Evolutionary conservation across 345 rosid genomes (phyloP).

Genomic region (Conringia planisiliqua): DNA sequence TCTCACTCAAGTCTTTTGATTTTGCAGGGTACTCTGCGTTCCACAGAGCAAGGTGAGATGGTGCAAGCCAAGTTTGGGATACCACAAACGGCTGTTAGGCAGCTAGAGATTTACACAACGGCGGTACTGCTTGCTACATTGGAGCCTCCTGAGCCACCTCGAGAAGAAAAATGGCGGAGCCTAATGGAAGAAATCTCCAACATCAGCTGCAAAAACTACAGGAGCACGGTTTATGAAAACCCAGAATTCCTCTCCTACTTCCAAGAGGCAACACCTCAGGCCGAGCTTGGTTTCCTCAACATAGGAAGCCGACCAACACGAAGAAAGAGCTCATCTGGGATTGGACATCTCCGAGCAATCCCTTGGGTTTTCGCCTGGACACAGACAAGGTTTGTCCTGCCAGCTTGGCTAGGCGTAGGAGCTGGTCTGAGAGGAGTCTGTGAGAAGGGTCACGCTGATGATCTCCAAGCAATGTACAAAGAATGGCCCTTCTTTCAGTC

Average conservation of each 20-base stretch:
- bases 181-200: constrained; percentile 94
- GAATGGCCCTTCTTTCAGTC: constrained; percentile 98
- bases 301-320: constrained; percentile 94
- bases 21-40: constrained; percentile 80
- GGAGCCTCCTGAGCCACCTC: constrained; percentile 79
- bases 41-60: constrained; percentile 99
- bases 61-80: constrained; percentile 98
- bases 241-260: constrained; percentile 89
- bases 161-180: constrained; percentile 89
- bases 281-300: constrained; percentile 91
- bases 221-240: constrained; percentile 81
- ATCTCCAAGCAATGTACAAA: constrained; percentile 76
- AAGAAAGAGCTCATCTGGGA: constrained; percentile 80
- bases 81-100: constrained; percentile 88
- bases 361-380: constrained; percentile 99
- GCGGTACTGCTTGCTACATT: constrained; percentile 92
- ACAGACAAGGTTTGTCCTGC: constrained; percentile 94
- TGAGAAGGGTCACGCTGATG: constrained; percentile 73
- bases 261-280: constrained; percentile 97
- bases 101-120: constrained; percentile 92
- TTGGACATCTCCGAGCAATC: constrained; percentile 95
- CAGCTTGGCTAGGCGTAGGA: constrained; percentile 98
- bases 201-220: constrained; percentile 72
- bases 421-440: constrained; percentile 79
- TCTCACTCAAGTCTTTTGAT: constrained; percentile 2